A percentile compares a stretch with the other conserved stretches of the same genome.
Evolutionary conservation across 352 stramenopile genomes (phyloP).

Genomic region (Phytophthora rubi): DNA sequence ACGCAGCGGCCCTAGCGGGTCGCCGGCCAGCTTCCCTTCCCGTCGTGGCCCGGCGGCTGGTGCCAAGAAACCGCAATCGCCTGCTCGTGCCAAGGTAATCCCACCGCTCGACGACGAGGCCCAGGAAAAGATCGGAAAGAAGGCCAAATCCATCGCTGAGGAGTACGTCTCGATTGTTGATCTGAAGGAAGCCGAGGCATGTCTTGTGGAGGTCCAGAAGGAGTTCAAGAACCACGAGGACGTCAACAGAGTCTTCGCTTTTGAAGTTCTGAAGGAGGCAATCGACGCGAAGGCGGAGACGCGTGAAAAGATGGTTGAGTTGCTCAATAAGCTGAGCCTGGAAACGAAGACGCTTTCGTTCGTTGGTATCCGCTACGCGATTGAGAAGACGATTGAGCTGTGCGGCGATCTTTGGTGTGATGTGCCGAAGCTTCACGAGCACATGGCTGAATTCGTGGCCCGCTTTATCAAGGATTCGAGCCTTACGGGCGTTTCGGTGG

Average conservation of each 20-base stretch:
- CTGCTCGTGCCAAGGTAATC: conserved; percentile 33
- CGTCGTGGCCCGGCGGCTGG: conserved; percentile 20
- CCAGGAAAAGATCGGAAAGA: conserved; percentile 75
- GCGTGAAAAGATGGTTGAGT: conserved; percentile 68
- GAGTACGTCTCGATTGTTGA: conserved; percentile 84
- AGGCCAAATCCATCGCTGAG: conserved; percentile 78
- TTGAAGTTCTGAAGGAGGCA: conserved; percentile 61
- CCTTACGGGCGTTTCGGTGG: conserved; percentile 63
- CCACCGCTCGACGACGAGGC: conserved; percentile 64
- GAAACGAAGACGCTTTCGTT: conserved; percentile 67
- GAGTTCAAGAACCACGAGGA: conserved; percentile 69
- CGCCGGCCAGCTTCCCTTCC: conserved; percentile 41
- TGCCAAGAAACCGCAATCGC: conserved; percentile 46
- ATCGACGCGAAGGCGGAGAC: conserved; percentile 69
- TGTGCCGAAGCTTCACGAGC: conserved; percentile 82
- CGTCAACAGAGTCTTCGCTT: conserved; percentile 60
- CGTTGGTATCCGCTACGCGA: conserved; percentile 60
- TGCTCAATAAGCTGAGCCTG: conserved; percentile 69
- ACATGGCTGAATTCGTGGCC: conserved; percentile 74
- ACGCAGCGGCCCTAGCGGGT: conserved; percentile 28
- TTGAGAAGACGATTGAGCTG: conserved; percentile 67
- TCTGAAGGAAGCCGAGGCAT: conserved; percentile 70
- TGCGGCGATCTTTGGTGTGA: conserved; percentile 81
- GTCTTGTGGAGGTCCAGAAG: conserved; percentile 68
- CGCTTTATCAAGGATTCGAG: conserved; percentile 72